A percentile compares a stretch with the other conserved stretches of the same genome.
Conservation (phyloP, 2,329 filamentous ascomycete genomes). For the Scedosporium dehoogii region DNA sequence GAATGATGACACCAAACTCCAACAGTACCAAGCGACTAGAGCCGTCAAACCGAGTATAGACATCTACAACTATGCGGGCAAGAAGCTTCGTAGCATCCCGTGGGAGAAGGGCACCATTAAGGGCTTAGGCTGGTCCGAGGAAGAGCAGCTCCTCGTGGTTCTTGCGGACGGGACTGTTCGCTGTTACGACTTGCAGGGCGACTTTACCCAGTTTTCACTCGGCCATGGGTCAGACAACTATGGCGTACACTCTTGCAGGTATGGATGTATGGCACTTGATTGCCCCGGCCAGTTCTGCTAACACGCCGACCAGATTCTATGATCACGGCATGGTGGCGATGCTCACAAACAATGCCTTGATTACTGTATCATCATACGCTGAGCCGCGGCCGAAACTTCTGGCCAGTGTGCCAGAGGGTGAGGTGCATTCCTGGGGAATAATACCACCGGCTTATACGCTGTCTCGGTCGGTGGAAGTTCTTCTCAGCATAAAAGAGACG, state of each 20-base stretch:
- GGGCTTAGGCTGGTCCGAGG: conserved; percentile 91
- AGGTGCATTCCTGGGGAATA: conserved; percentile 80
- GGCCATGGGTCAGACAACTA: conserved; percentile 83
- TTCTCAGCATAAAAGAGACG: conserved; percentile 75
- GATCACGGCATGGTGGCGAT: conserved; percentile 86
- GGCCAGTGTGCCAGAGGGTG: conserved; percentile 64
- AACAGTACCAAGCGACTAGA: conserved; percentile 64
- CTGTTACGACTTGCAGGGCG: conserved; percentile 85
- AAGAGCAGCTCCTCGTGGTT: conserved; percentile 83
- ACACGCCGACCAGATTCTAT: conserved; percentile 53
- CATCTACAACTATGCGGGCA: conserved; percentile 87
- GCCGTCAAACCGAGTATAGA: conserved; percentile 77
- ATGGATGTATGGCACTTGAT: conserved; percentile 8
- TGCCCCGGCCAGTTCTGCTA: conserved; percentile 5
- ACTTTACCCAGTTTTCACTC: conserved; percentile 89
- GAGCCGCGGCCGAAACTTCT: conserved; percentile 83
- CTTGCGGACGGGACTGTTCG: conserved; percentile 83
- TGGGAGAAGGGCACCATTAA: conserved; percentile 88
- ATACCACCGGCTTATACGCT: conserved; percentile 82
- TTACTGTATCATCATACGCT: conserved; percentile 80
- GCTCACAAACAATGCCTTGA: conserved; percentile 74
- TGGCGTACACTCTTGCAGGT: conserved; percentile 74
- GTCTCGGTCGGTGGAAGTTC: conserved; percentile 84
- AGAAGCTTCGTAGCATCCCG: conserved; percentile 72
- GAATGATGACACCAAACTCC: conserved; percentile 77